Evolutionary conservation across 78 protist species (phyloP).

Genomic region (Thecamonas trahens): DNA sequence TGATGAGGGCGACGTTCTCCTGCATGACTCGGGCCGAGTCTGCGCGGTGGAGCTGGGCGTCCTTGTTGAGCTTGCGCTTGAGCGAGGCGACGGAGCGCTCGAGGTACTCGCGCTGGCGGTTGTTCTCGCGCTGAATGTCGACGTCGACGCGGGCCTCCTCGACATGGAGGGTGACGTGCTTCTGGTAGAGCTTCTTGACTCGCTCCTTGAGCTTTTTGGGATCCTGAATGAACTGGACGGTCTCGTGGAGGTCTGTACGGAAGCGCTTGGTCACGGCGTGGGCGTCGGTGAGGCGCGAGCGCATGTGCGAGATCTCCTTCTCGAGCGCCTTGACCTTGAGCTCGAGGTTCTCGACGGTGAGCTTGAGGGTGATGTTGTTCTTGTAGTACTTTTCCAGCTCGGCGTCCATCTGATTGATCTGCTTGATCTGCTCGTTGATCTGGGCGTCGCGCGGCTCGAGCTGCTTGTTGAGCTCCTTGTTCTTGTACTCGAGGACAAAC

Average conservation of each 20-base stretch:
- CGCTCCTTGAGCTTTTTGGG: constrained; percentile 12
- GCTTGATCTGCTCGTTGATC: constrained; percentile 30
- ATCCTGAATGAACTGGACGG: constrained; percentile 39
- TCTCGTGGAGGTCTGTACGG: constrained; percentile 28
- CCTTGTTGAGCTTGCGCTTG: constrained; percentile 40
- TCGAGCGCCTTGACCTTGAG: constrained; percentile 22
- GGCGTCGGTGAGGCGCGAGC: background rate
- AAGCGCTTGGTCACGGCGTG: background rate
- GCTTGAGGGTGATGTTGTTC: constrained; percentile 24
- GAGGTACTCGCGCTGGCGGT: constrained; percentile 50
- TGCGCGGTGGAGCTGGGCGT: constrained; percentile 26
- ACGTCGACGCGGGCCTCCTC: background rate
- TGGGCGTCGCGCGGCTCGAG: constrained; percentile 71
- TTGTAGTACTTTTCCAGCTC: constrained; percentile 43
- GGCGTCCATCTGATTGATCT: constrained; percentile 52
- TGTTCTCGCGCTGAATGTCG: constrained; percentile 41
- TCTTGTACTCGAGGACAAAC: constrained; percentile 78
- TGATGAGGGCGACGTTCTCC: constrained; percentile 53
- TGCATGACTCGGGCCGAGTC: constrained; percentile 45
- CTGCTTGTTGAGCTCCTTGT: constrained; percentile 69
- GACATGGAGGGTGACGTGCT: constrained; percentile 4
- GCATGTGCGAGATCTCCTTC: constrained; percentile 10
- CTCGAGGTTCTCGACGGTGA: constrained; percentile 13
- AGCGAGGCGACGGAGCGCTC: constrained; percentile 43
- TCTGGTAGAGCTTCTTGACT: constrained; percentile 20